phyloP scores from a whole-genome alignment of 345 rosid species.

The Brassica juncea region DNA sequence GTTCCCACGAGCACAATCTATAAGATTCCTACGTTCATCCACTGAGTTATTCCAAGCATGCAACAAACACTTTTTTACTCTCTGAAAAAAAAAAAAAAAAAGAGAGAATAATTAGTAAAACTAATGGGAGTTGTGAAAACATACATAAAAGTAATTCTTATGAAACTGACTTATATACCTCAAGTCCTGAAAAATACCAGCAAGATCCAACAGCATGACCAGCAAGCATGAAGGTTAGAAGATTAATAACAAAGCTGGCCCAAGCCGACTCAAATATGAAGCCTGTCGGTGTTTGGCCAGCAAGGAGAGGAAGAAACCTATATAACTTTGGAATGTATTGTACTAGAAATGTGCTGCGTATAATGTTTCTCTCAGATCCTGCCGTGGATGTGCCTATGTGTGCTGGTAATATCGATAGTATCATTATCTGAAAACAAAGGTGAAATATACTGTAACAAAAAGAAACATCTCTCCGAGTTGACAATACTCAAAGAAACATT shows the following conservation, averaged over 20 bases:
- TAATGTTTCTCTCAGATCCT: constrained; percentile 63
- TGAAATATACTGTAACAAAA: background rate
- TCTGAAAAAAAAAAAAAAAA: constrained; percentile 43
- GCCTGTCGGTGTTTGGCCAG: constrained; percentile 72
- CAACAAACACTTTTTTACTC: constrained; percentile 52
- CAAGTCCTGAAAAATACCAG: constrained; percentile 87
- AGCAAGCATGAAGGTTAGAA: constrained; percentile 67
- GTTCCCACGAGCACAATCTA: constrained; percentile 63
- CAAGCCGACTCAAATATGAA: constrained; percentile 87
- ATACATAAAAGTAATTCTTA: background rate
- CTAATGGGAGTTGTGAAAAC: background rate
- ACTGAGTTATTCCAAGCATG: background rate
- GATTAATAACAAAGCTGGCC: constrained; percentile 82
- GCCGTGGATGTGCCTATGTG: constrained; percentile 50
- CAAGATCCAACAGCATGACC: constrained; percentile 79
- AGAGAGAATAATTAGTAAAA: background rate
- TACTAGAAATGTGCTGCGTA: constrained; percentile 60
- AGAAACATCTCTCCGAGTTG: background rate
- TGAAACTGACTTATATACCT: constrained; percentile 44
- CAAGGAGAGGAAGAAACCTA: constrained; percentile 67
- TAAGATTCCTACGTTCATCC: constrained; percentile 40
- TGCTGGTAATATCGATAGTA: constrained; percentile 51
- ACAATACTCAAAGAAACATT: background rate
- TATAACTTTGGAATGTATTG: constrained; percentile 77
- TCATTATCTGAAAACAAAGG: constrained; percentile 49